Conservation (phyloP, 208 protist species). For the Acanthamoeba culbertsoni region DNA sequence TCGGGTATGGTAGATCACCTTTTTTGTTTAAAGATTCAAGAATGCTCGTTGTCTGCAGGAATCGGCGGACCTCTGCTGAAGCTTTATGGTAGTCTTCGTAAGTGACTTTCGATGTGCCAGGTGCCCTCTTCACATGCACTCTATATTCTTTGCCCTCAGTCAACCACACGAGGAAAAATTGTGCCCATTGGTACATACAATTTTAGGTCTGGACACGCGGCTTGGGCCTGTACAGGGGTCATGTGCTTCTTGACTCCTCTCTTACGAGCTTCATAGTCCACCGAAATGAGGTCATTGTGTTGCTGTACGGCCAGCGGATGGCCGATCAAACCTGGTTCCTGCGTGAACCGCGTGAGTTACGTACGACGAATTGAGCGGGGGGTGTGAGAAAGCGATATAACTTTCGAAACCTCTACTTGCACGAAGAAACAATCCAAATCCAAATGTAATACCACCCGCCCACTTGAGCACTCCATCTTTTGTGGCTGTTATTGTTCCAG, state of each 20-base stretch:
- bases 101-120: conserved; percentile 1
- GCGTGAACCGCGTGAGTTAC: background rate
- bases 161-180: background rate
- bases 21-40: too few relatives aligned
- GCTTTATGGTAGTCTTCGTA: conserved; percentile 52
- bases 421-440: conserved; percentile 49
- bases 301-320: conserved; percentile 10
- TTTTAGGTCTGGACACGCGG: background rate
- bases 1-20: too few relatives aligned
- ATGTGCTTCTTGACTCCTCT: conserved; percentile 28
- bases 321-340: background rate
- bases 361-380: background rate
- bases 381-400: background rate
- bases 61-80: background rate
- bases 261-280: background rate
- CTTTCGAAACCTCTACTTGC: background rate
- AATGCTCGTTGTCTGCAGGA: background rate
- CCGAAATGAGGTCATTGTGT: conserved; percentile 31
- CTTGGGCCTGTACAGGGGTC: background rate
- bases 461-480: background rate
- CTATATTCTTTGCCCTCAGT: background rate
- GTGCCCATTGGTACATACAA: background rate
- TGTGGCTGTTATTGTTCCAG: background rate
- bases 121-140: background rate
- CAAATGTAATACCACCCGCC: background rate